Conservation (phyloP, 2,329 filamentous ascomycete species). For the Stachybotrys chartarum region DNA sequence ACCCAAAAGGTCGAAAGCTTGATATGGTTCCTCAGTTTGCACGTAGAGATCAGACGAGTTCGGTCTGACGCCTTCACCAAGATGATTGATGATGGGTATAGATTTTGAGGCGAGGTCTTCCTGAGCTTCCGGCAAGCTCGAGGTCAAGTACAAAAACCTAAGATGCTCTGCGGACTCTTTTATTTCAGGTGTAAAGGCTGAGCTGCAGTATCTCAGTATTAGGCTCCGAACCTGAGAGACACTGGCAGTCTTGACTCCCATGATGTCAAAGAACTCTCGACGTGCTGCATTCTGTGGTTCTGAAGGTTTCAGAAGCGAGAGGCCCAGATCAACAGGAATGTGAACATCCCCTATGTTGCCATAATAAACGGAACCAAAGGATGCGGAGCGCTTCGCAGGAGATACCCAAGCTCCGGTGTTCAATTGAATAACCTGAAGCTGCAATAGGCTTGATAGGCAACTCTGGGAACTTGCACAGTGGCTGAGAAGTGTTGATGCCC, state of each 20-base stretch:
- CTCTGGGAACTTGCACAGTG: neutral
- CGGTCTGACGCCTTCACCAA: neutral
- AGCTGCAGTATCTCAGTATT: neutral
- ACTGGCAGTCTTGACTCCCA: neutral
- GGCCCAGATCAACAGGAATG: neutral
- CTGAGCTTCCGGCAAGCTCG: neutral
- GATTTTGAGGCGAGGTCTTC: neutral
- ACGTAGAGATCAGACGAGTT: neutral
- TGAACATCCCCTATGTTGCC: neutral
- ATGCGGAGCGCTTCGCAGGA: neutral
- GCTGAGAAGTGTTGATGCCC: neutral
- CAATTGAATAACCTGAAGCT: neutral
- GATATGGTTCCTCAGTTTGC: slow-evolving; percentile 1
- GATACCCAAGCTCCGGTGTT: neutral
- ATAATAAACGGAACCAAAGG: neutral
- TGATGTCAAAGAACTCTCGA: neutral
- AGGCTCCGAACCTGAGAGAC: neutral
- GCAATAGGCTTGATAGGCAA: neutral
- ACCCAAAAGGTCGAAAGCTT: slow-evolving; percentile 4
- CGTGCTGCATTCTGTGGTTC: neutral
- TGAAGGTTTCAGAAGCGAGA: neutral
- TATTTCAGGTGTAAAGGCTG: no score
- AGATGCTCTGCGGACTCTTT: neutral
- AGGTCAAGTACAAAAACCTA: neutral
- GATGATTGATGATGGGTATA: neutral